These are phyloP conservation scores for Astragalus membranaceus DNA, from an alignment of 306 rosid genomes.

Conservation along the genomic window DNA sequence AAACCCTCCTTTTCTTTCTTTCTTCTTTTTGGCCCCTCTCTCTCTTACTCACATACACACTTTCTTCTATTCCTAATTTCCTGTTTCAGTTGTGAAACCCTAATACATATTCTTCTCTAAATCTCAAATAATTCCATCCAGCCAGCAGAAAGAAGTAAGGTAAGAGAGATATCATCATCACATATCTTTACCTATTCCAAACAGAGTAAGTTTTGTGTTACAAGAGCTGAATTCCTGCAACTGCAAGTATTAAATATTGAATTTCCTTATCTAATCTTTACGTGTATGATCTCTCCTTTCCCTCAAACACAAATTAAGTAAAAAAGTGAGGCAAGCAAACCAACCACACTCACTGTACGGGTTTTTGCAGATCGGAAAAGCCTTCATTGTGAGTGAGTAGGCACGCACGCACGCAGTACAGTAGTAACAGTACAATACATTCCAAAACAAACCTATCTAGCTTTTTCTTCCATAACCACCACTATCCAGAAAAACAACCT, in stretches of 20 bases:
- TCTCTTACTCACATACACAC: not conserved
- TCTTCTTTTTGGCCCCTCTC: not conserved
- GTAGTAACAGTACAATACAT: constrained; percentile 12
- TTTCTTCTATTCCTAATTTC: not conserved
- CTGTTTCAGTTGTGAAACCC: constrained; percentile 38
- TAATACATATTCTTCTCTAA: not conserved
- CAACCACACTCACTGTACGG: constrained; percentile 10
- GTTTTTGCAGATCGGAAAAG: constrained; percentile 30
- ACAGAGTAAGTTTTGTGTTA: constrained; percentile 2
- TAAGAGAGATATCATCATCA: not conserved
- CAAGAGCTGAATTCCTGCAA: constrained; percentile 12
- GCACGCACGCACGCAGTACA: not conserved
- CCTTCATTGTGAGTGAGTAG: not conserved
- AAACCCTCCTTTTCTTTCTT: constrained; percentile 24
- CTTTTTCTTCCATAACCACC: constrained; percentile 14
- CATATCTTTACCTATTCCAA: not conserved
- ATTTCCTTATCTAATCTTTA: constrained; percentile 3
- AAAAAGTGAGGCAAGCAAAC: constrained; percentile 13
- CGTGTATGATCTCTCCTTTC: not conserved
- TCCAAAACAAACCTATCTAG: not conserved
- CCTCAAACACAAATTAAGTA: constrained; percentile 30
- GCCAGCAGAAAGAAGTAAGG: too few species aligned
- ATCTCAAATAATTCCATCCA: too few species aligned
- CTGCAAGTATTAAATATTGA: constrained; percentile 21
- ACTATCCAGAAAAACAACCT: constrained; percentile 4